A percentile compares a stretch with the other conserved stretches of the same genome.
phyloP scores from a whole-genome alignment of 495 filamentous ascomycete species.

The Talaromyces stipitatus region DNA sequence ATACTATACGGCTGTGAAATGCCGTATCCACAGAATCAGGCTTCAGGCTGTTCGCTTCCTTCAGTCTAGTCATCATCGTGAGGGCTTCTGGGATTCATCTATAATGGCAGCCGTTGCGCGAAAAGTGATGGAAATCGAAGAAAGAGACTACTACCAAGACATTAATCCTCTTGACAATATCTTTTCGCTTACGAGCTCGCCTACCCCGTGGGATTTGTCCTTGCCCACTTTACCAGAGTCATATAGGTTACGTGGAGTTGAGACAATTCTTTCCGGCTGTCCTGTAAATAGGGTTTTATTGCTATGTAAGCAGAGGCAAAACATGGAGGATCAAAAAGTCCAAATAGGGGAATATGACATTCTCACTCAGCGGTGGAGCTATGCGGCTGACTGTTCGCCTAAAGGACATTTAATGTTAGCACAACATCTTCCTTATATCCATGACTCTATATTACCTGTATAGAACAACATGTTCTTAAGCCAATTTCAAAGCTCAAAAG shows the following conservation, averaged over 20 bases:
- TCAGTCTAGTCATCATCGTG: constrained; percentile 22
- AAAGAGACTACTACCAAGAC: constrained; percentile 15
- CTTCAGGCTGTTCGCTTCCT: constrained; percentile 30
- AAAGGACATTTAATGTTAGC: not conserved
- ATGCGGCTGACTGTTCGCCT: not conserved
- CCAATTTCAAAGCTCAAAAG: too few relatives aligned
- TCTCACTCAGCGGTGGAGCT: not conserved
- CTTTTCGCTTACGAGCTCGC: not conserved
- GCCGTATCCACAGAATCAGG: constrained; percentile 30
- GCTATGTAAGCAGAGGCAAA: not conserved
- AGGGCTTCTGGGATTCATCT: constrained; percentile 38
- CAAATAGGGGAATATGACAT: constrained; percentile 3
- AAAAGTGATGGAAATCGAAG: constrained; percentile 32
- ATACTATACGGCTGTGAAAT: constrained; percentile 39
- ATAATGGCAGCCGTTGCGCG: constrained; percentile 18
- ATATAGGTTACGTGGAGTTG: not conserved
- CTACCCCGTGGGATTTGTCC: not conserved
- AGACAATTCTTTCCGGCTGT: not conserved
- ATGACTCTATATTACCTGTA: too few relatives aligned
- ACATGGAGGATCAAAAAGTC: not conserved
- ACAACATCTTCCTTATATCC: not conserved
- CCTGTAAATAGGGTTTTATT: not conserved
- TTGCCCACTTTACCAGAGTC: constrained; percentile 1
- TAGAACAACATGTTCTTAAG: too few relatives aligned
- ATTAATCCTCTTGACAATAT: not conserved